A percentile compares a stretch with the other conserved stretches of the same genome.
phyloP scores from a whole-genome alignment of 495 filamentous ascomycete genomes.

The Echria macrotheca region DNA sequence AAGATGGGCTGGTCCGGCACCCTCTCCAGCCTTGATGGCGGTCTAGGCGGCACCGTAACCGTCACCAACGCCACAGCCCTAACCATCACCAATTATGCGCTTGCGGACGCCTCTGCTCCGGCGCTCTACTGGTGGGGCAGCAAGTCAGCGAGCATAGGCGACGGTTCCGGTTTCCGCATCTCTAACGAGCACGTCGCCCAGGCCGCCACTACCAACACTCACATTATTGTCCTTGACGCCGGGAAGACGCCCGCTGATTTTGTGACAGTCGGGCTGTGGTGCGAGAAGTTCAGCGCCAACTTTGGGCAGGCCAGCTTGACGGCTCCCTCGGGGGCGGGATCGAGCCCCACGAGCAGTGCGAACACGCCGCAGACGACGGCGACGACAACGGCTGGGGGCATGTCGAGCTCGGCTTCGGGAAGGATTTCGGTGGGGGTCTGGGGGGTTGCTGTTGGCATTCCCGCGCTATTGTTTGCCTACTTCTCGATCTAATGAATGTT shows the following conservation, averaged over 20 bases:
- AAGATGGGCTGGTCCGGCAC: not conserved
- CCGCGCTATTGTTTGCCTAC: too few relatives aligned
- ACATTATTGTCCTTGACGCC: slow-evolving; percentile 3
- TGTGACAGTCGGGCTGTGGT: slow-evolving; percentile 5
- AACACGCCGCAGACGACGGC: too few relatives aligned
- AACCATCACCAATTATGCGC: slow-evolving; percentile 1
- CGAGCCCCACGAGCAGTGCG: too few relatives aligned
- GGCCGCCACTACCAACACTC: not conserved
- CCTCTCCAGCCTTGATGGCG: slow-evolving; percentile 6
- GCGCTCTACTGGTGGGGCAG: slow-evolving; percentile 11
- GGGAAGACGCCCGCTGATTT: slow-evolving; percentile 1
- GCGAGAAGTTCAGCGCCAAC: slow-evolving; percentile 7
- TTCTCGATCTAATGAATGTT: too few relatives aligned
- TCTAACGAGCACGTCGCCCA: slow-evolving; percentile 6
- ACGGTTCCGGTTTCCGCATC: slow-evolving; percentile 8
- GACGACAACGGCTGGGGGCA: too few relatives aligned
- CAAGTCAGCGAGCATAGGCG: not conserved
- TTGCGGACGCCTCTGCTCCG: slow-evolving; percentile 4
- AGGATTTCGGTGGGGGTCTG: too few relatives aligned
- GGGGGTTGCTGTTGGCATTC: too few relatives aligned
- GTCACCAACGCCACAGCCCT: not conserved
- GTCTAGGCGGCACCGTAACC: not conserved
- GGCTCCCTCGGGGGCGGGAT: too few relatives aligned
- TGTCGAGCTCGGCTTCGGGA: too few relatives aligned
- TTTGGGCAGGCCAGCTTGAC: slow-evolving; percentile 6